Evolutionary conservation across 768 basidiomycete genomes (phyloP), one percentile per base, ranked within the genome.

Genomic region (Lactarius hengduanensis): DNA sequence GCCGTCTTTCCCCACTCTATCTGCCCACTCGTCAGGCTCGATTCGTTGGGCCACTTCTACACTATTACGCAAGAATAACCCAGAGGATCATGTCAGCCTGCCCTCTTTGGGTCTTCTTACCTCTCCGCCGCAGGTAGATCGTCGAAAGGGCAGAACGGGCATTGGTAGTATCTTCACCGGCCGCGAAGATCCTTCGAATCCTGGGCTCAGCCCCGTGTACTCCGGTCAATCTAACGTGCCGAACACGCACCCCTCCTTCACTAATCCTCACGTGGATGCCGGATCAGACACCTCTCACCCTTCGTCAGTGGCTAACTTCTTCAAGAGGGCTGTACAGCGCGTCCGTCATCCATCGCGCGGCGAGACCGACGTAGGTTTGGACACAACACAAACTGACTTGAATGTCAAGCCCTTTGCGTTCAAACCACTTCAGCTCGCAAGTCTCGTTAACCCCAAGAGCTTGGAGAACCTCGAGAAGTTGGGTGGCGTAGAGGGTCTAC

Each of bases 391-490:
- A 40, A 13, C 38, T 4, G 13, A 15, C 38, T 15, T 79, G 45
- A 83, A 95, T 74, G 84, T 88, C 1, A 76, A 83, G 1, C 92
- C 93, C 0, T 97, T 96, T 76, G 74, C 73, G 13, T 87, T 88
- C 72, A 87, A 86, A 62, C 92, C 96, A 0, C 84, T 81, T 67
- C 79, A 82, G 58, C 86, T 98, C 18, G 95, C 95, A 64, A 84
- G 86, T 66, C 83, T 97, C 61, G 86, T 98, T 47, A 96, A 98
- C 74, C 94, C 95, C 7, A 98, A 97, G 78, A 88, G 80, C 68
- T 69, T 95, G 13, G 82, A 88, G 2, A 74, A 81, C 15, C 82
- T 99, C 38, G 79, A 79, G n/a, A 76, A 75, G 15, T 80, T 96
- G 41, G 95, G 94, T n/a, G 97, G 97, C 50, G 78, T 83, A 8